These are phyloP conservation scores for Paecilomyces niveus DNA, from an alignment of 2,329 filamentous ascomycete species.

Conservation along the genomic window DNA sequence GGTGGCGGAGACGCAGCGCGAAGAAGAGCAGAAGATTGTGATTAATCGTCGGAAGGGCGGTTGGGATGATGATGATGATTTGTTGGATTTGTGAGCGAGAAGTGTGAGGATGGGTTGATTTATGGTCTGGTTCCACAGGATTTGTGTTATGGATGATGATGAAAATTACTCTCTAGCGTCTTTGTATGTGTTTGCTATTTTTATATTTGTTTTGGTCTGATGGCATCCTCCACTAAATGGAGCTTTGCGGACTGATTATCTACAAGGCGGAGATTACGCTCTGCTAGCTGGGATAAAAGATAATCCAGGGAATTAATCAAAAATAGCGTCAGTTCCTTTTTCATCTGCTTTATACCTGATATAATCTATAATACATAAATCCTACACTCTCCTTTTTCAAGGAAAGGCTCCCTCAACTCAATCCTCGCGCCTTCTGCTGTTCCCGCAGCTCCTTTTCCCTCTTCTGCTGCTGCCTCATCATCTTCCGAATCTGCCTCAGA, in stretches of 20 bases:
- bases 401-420: not conserved
- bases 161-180: not conserved
- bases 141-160: not conserved
- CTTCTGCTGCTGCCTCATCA: slow-evolving; percentile 62
- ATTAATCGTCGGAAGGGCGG: slow-evolving; percentile 75
- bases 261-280: not conserved
- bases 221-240: not conserved
- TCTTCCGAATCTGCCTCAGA: slow-evolving; percentile 67
- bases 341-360: not conserved
- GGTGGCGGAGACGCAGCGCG: slow-evolving; percentile 64
- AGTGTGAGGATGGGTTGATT: not conserved
- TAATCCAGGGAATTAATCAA: not conserved
- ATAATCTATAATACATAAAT: not conserved
- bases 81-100: slow-evolving; percentile 38
- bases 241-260: no score
- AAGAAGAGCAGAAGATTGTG: slow-evolving; percentile 73
- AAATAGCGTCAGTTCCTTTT: not conserved
- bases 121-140: not conserved
- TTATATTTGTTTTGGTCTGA: not conserved
- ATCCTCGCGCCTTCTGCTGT: slow-evolving; percentile 8
- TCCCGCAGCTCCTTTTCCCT: slow-evolving; percentile 48
- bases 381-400: not conserved
- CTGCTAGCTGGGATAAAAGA: not conserved
- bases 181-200: not conserved
- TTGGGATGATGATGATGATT: slow-evolving; percentile 66